phyloP scores from a whole-genome alignment of 2,329 filamentous ascomycete species.

The Pestalotiopsis fici region DNA sequence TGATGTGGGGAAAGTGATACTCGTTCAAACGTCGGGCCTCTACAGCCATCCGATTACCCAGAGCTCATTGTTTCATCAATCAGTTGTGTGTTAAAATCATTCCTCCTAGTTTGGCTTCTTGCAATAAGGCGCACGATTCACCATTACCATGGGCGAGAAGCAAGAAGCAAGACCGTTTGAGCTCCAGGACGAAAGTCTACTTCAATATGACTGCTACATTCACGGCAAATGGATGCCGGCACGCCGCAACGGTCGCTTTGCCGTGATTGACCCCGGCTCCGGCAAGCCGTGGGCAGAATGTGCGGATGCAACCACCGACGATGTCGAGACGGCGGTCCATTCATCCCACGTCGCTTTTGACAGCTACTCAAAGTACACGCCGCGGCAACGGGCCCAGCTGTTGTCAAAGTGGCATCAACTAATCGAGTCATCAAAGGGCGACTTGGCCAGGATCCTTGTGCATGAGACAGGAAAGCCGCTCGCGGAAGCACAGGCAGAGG shows the following conservation, averaged over 20 bases:
- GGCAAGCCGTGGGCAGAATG: conserved; percentile 51
- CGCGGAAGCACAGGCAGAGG: conserved; percentile 52
- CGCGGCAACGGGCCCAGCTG: conserved; percentile 30
- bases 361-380: conserved; percentile 36
- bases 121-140: no score
- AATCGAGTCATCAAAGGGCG: conserved; percentile 8
- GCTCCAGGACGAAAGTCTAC: conserved; percentile 47
- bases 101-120: not conserved
- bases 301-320: conserved; percentile 44
- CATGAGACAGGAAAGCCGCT: conserved; percentile 62
- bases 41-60: not conserved
- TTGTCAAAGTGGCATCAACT: conserved; percentile 12
- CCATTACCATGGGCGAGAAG: not conserved
- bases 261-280: conserved; percentile 54
- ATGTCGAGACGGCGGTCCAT: conserved; percentile 37
- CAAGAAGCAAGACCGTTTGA: conserved; percentile 31
- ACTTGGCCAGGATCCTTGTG: conserved; percentile 11
- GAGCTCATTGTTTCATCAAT: not conserved
- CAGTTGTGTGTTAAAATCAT: not conserved
- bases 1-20: conserved; percentile 1
- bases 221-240: conserved; percentile 48
- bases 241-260: conserved; percentile 47
- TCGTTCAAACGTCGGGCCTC: not conserved
- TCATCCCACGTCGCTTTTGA: conserved; percentile 37
- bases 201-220: conserved; percentile 50